Base-by-base conservation (phyloP, 129 eudicot species). In the sunflower (Helianthus annuus) region DNA sequence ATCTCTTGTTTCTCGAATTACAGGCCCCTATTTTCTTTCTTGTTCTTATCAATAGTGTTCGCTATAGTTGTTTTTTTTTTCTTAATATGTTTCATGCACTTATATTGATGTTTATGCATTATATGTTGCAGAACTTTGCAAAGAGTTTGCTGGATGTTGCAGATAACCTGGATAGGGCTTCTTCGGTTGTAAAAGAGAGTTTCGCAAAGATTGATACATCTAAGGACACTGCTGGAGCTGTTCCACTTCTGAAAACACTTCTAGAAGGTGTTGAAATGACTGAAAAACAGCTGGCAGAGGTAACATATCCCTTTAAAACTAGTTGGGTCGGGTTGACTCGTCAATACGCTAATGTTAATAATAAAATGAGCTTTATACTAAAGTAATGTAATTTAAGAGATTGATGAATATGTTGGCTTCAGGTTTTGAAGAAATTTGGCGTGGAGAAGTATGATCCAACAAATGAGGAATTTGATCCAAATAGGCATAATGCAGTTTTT, bases 201-300 rank as follows among this genome's bases (percentile, higher is more conserved):
- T 89, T 83, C 56, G 69, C 86, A 1, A 93, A 93, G 82, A 64
- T 93, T 32, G 98, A 93, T 84, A 82, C 84, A 29, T 84, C 98
- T 74, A 11, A 62, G 39, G 96, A 93, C 77, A 74, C 79, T 51
- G 70, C 85, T 51, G 97, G 98, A 69, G 95, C 96, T 78, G 90
- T 84, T 48, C 91, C 91, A 69, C 90, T 87, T 73, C 77, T 93
- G 45, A 89, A 89, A 81, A 85, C 91, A 57, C 85, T 93, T 59
- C 82, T 93, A 7, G 90, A 93, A 78, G 98, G 98, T 46, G 98
- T 93, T 73, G 98, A 82, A 56, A 93, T 93, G 98, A 93, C 98
- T 39, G 92, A 93, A 48, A 93, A 93, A 78, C 96, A 87, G 77
- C 78, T 93, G 15, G 42, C 87, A 11, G 98, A 84, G 96, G 98